Base-by-base conservation (phyloP, 768 basidiomycete species). In the Mrakia gelida region DNA sequence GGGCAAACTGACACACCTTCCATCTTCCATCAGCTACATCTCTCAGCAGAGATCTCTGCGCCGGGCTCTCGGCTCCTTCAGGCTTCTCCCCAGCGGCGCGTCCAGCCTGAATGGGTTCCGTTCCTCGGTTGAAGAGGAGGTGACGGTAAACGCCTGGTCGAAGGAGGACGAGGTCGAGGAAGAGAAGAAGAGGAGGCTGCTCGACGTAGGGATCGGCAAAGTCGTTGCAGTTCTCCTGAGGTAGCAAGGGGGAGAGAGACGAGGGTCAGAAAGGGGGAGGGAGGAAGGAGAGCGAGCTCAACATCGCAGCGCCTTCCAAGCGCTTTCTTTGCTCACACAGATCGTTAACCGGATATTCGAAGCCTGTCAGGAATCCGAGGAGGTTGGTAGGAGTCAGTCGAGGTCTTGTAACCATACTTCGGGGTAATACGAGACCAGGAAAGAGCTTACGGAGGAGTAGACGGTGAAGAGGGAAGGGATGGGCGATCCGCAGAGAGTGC, bases 201-300 rank as follows among this genome's bases (percentile, higher is more conserved):
- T 95, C 93, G 79, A 94, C 92, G 81, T 94, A 94, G 76, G 92
- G 92, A 84, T 95, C 93, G 0, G 90, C 92, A 81, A 94, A 93
- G 38, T 85, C 84, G 54, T 81, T 76, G 71, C 84, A 85, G 80
- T 79, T 38, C 86, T 87, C 81, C 83, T 84, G 59, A 9, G 23
- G 38, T 4, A 32, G 45, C 23, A 28, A 41, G 21, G 11, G 7
- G 52, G 56, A 8, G 2, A 30, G 63, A 41, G 62, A 41, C 41
- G 38, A 65, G 30, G 28, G 62, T 76, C 72, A 71, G 61, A 23
- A 7, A 10, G 30, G 15, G 43, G 0, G n/a, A 59, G 34, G 61
- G 23, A n/a, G 28, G 34, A 73, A 49, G 13, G 1, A 43, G 54
- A 30, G 21, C 21, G 54, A 56, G 11, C 62, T 30, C 49, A 52